phyloP scores from a whole-genome alignment of 805 yeast species.

The Cephaloascus albidus region DNA sequence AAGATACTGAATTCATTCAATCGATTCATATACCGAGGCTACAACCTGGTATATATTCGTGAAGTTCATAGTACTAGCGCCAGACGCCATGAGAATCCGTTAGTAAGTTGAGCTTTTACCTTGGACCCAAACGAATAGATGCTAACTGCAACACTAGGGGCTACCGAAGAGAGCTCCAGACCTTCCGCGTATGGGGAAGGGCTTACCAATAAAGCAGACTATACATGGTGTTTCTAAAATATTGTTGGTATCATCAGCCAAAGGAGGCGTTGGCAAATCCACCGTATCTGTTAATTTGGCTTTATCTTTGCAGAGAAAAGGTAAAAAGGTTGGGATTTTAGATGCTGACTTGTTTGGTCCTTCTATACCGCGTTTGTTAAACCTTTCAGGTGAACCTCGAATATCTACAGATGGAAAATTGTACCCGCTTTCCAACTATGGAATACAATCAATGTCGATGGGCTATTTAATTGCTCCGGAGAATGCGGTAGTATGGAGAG shows the following conservation, averaged over 20 bases:
- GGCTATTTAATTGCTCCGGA: constrained; percentile 65
- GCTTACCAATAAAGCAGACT: constrained; percentile 43
- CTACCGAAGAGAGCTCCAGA: constrained; percentile 25
- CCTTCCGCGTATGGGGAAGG: constrained; percentile 34
- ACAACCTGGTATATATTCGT: too few relatives aligned
- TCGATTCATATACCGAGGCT: too few relatives aligned
- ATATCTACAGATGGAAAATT: constrained; percentile 42
- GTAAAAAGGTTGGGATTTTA: constrained; percentile 55
- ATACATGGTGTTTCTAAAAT: constrained; percentile 57
- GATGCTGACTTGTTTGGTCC: constrained; percentile 87
- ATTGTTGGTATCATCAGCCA: constrained; percentile 63
- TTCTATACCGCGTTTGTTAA: constrained; percentile 64
- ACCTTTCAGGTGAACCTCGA: constrained; percentile 63
- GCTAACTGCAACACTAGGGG: constrained; percentile 19
- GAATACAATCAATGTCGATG: constrained; percentile 83
- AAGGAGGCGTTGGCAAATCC: constrained; percentile 79
- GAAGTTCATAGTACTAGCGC: too few relatives aligned
- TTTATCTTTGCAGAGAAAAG: constrained; percentile 41
- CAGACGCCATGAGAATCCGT: constrained; percentile 43
- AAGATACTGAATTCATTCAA: too few relatives aligned
- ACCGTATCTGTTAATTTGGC: constrained; percentile 69
- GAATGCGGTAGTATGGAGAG: constrained; percentile 78
- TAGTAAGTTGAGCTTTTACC: constrained; percentile 28
- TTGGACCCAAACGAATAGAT: background rate
- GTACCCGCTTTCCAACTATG: constrained; percentile 63